Conservation (phyloP, 164 flowering plant genomes). For the Macadamia integrifolia region DNA sequence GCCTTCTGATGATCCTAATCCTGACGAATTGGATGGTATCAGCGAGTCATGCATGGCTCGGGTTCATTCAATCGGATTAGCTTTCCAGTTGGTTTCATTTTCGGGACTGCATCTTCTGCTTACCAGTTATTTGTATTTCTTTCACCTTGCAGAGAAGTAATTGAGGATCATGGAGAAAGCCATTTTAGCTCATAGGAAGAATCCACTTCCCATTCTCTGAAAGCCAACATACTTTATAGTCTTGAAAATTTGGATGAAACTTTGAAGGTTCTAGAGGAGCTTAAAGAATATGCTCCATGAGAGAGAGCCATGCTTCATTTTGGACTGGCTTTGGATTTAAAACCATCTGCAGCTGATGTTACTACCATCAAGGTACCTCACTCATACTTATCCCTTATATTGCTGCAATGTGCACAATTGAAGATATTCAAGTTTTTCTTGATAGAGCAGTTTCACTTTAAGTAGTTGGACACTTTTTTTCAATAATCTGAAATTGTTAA, state of each 20-base stretch:
- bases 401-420: neutral
- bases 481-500: too few relatives aligned
- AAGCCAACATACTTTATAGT: slow-evolving; percentile 78
- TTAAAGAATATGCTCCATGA: slow-evolving; percentile 92
- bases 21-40: too few relatives aligned
- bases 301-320: slow-evolving; percentile 94
- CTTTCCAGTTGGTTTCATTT: too few relatives aligned
- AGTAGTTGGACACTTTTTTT: neutral
- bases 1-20: too few relatives aligned
- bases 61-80: too few relatives aligned
- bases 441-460: neutral
- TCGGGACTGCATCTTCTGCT: too few relatives aligned
- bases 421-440: neutral
- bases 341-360: slow-evolving; percentile 94
- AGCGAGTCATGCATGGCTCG: too few relatives aligned
- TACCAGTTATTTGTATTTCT: neutral
- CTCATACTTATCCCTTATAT: neutral
- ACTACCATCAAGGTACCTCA: slow-evolving; percentile 83
- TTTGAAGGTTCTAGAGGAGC: slow-evolving; percentile 75
- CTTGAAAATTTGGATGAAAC: slow-evolving; percentile 74
- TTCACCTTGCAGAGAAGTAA: slow-evolving; percentile 52
- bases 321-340: slow-evolving; percentile 89
- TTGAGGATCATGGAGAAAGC: slow-evolving; percentile 84
- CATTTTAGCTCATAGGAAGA: slow-evolving; percentile 79
- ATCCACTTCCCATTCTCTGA: slow-evolving; percentile 95